Evolutionary conservation across 129 eudicot genomes (phyloP).

Genomic region (Pittosporum tobira): DNA sequence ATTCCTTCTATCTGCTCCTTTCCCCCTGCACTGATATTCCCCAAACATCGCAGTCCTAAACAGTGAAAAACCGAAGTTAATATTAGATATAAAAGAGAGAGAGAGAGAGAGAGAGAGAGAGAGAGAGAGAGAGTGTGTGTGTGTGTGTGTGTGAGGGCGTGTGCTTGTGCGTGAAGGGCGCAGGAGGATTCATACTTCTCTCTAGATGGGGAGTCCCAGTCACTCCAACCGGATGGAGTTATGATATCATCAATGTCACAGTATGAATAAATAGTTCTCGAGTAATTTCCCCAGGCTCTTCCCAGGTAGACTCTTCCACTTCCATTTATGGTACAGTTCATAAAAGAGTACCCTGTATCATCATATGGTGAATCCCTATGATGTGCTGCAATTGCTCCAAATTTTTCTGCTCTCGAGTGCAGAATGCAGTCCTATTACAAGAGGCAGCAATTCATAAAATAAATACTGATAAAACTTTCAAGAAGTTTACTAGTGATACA

Average conservation of each 20-base stretch:
- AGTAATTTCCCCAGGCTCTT: constrained; percentile 82
- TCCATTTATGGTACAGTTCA: constrained; percentile 61
- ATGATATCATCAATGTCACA: constrained; percentile 44
- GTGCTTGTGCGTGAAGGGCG: too few relatives aligned
- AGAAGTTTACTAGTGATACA: too few relatives aligned
- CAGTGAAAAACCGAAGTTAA: not conserved
- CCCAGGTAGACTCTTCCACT: constrained; percentile 46
- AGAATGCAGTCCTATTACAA: constrained; percentile 43
- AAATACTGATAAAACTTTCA: too few relatives aligned
- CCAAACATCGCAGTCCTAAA: constrained; percentile 70
- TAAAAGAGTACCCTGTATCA: constrained; percentile 62
- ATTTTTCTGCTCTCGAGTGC: constrained; percentile 39
- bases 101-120: too few relatives aligned
- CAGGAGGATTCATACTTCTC: constrained; percentile 27
- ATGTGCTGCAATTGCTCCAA: constrained; percentile 91
- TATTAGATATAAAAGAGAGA: too few relatives aligned
- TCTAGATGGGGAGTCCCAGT: constrained; percentile 43
- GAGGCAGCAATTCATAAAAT: not conserved
- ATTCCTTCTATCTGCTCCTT: constrained; percentile 56
- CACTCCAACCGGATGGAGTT: constrained; percentile 63
- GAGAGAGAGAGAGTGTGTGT: too few relatives aligned
- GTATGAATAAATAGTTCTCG: constrained; percentile 50
- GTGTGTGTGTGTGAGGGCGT: too few relatives aligned
- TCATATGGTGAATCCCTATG: constrained; percentile 36
- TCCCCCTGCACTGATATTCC: constrained; percentile 64